These are phyloP conservation scores for Corynascus novoguineensis DNA, from an alignment of 495 filamentous ascomycete genomes.

Conservation along the genomic window DNA sequence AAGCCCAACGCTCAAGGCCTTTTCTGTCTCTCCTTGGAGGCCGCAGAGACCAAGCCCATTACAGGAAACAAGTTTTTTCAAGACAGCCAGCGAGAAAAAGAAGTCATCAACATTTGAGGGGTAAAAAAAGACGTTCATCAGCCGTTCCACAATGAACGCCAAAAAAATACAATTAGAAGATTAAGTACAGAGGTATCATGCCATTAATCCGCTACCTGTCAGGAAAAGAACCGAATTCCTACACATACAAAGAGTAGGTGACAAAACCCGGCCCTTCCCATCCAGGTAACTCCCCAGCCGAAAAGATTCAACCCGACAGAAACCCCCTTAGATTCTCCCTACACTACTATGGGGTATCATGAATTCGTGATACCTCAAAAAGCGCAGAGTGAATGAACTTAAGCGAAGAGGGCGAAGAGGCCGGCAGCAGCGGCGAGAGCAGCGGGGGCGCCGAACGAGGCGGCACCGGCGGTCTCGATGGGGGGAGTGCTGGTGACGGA, in stretches of 20 bases:
- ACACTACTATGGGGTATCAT: too few relatives aligned
- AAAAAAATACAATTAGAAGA: conserved; percentile 41
- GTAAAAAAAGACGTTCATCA: conserved; percentile 21
- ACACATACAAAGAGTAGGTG: conserved; percentile 8
- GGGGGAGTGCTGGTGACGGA: conserved; percentile 25
- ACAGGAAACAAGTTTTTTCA: too few relatives aligned
- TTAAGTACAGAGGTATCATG: conserved; percentile 43
- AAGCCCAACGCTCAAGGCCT: too few relatives aligned
- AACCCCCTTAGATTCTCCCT: conserved; percentile 21
- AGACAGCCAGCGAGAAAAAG: background rate
- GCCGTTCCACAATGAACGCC: conserved; percentile 21
- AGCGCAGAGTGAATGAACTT: conserved; percentile 25
- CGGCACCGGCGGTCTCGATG: conserved; percentile 8
- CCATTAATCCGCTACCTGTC: conserved; percentile 13
- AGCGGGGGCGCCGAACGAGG: conserved; percentile 34
- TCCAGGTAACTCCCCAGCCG: too few relatives aligned
- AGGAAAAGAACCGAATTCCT: conserved; percentile 12
- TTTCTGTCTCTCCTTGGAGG: too few relatives aligned
- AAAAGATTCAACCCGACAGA: too few relatives aligned
- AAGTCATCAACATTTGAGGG: background rate
- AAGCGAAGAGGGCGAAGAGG: conserved; percentile 49
- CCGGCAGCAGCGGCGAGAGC: conserved; percentile 47
- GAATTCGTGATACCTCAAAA: conserved; percentile 21
- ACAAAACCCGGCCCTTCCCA: conserved; percentile 17
- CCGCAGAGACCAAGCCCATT: too few relatives aligned